Conservation (phyloP, 495 filamentous ascomycete species). For the Hypoxylon subgilvum region DNA sequence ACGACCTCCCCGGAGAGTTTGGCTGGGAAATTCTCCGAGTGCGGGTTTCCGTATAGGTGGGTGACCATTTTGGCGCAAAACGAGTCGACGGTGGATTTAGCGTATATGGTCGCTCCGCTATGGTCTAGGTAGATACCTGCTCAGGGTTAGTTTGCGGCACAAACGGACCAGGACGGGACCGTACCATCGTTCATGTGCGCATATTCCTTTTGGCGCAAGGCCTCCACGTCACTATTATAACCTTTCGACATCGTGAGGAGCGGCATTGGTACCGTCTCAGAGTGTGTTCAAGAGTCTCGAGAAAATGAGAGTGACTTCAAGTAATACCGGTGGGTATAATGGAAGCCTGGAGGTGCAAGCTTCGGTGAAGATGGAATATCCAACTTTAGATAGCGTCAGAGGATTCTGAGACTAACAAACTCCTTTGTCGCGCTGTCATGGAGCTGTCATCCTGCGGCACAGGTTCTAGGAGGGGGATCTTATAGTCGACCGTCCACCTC, state of each 20-base stretch:
- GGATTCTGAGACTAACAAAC: constrained; percentile 2
- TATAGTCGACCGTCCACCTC: constrained; percentile 28
- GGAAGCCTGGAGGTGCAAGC: too few relatives aligned
- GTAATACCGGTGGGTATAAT: background rate
- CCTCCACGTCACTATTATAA: constrained; percentile 49
- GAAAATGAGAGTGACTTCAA: too few relatives aligned
- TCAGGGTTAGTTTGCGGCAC: constrained; percentile 1
- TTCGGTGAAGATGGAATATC: too few relatives aligned
- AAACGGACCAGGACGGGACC: background rate
- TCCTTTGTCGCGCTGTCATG: constrained; percentile 10
- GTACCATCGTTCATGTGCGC: constrained; percentile 56
- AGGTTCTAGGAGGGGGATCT: constrained; percentile 24
- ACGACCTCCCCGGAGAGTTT: constrained; percentile 65
- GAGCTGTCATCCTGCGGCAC: constrained; percentile 4
- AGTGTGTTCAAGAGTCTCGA: constrained; percentile 2
- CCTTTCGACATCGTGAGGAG: constrained; percentile 33
- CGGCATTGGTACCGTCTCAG: constrained; percentile 20
- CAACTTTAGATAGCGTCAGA: too few relatives aligned
- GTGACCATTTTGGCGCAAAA: constrained; percentile 63
- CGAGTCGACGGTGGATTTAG: constrained; percentile 64
- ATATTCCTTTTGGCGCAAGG: constrained; percentile 52
- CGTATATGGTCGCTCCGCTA: constrained; percentile 74
- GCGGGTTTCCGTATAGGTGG: constrained; percentile 76
- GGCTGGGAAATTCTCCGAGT: constrained; percentile 72
- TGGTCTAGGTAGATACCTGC: constrained; percentile 73